These are phyloP conservation scores for Myotisia sp. DNA, from an alignment of 2,329 filamentous ascomycete genomes.

Conservation along the genomic window DNA sequence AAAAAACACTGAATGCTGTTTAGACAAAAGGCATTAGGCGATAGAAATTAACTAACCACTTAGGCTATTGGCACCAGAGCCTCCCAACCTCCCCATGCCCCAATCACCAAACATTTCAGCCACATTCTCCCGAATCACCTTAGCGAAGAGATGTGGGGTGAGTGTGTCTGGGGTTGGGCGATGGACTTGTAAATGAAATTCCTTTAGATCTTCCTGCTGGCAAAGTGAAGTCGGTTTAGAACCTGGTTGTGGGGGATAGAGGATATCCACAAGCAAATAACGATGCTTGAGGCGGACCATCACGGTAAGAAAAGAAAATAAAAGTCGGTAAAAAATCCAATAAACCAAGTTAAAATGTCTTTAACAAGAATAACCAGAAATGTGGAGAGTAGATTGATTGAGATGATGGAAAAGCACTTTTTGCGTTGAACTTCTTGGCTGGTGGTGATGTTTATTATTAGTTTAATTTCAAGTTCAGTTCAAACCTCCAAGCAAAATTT, in stretches of 20 bases:
- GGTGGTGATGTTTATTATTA: no score
- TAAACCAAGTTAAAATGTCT: no score
- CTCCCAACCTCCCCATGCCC: slow-evolving; percentile 46
- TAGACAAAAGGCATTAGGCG: not conserved
- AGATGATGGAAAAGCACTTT: no score
- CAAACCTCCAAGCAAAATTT: no score
- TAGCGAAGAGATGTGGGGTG: slow-evolving; percentile 49
- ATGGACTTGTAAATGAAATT: slow-evolving; percentile 56
- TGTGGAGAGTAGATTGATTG: no score
- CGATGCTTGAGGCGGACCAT: slow-evolving; percentile 97
- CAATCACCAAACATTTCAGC: slow-evolving; percentile 73
- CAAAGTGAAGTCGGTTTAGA: slow-evolving; percentile 9
- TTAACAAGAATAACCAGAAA: no score
- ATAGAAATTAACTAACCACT: no score
- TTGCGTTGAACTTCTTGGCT: no score
- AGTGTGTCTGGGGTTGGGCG: slow-evolving; percentile 63
- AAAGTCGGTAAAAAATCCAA: no score
- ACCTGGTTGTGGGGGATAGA: slow-evolving; percentile 51
- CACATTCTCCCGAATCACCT: slow-evolving; percentile 56
- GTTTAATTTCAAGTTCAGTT: no score
- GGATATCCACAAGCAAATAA: slow-evolving; percentile 85
- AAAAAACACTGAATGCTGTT: not conserved
- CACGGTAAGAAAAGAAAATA: no score
- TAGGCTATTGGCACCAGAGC: slow-evolving; percentile 54
- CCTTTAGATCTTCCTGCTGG: slow-evolving; percentile 13